These are phyloP conservation scores for Pseudevernia furfuracea DNA, from an alignment of 495 filamentous ascomycete species.

Conservation along the genomic window DNA sequence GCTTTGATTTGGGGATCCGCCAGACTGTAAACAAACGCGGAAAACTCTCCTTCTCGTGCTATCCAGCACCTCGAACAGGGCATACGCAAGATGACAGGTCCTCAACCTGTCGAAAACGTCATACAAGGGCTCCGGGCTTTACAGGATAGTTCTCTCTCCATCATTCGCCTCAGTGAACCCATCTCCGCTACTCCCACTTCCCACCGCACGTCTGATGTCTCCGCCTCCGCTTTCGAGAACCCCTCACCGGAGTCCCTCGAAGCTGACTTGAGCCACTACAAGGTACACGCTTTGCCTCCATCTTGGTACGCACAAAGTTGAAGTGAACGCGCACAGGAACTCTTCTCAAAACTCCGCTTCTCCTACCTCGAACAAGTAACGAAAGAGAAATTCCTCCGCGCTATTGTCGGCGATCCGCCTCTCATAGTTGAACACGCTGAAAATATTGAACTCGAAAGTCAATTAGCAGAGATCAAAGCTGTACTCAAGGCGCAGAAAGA, in stretches of 20 bases:
- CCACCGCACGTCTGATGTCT: slow-evolving; percentile 63
- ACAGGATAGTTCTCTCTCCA: slow-evolving; percentile 48
- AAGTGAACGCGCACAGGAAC: slow-evolving; percentile 47
- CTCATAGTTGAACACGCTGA: slow-evolving; percentile 73
- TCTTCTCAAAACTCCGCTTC: slow-evolving; percentile 94
- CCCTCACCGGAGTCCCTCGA: slow-evolving; percentile 69
- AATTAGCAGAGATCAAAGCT: slow-evolving; percentile 64
- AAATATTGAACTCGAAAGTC: slow-evolving; percentile 69
- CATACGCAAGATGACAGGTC: slow-evolving; percentile 4
- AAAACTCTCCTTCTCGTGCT: neutral
- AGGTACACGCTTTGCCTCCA: slow-evolving; percentile 36
- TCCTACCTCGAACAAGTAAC: slow-evolving; percentile 76
- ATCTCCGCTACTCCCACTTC: slow-evolving; percentile 46
- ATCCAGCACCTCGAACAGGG: neutral
- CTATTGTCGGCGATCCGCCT: slow-evolving; percentile 86
- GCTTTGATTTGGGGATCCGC: neutral
- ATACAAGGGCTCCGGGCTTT: slow-evolving; percentile 21
- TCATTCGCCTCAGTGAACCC: slow-evolving; percentile 69
- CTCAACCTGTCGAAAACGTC: slow-evolving; percentile 17
- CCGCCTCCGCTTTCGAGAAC: slow-evolving; percentile 53
- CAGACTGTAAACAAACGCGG: slow-evolving; percentile 11
- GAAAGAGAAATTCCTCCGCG: slow-evolving; percentile 94
- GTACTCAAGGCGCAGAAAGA: slow-evolving; percentile 69
- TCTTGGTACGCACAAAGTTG: neutral
- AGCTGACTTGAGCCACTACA: slow-evolving; percentile 83